These are phyloP conservation scores for Colletotrichum plurivorum DNA, from an alignment of 2,329 filamentous ascomycete genomes.

Conservation along the genomic window DNA sequence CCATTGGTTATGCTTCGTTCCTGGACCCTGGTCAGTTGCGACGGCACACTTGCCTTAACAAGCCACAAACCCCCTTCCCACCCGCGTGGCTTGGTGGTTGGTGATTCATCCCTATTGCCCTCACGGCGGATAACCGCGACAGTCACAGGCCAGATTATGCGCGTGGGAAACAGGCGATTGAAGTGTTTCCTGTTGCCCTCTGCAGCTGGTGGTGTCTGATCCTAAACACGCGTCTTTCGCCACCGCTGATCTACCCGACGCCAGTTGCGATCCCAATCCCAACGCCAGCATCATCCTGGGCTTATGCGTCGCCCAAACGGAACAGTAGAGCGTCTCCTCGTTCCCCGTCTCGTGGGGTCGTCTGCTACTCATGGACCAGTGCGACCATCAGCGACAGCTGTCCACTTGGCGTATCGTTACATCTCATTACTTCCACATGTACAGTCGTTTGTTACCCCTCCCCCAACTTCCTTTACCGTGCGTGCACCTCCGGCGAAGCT, in stretches of 20 bases:
- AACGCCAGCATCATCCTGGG: slow-evolving; percentile 14
- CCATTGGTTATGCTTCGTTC: slow-evolving; percentile 20
- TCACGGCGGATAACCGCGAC: not conserved
- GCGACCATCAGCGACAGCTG: not conserved
- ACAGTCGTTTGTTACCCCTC: not conserved
- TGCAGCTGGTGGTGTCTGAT: slow-evolving; percentile 17
- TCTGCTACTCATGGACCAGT: not conserved
- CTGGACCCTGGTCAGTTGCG: slow-evolving; percentile 1
- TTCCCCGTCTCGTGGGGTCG: not conserved
- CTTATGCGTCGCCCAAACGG: not conserved
- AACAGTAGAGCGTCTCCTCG: not conserved
- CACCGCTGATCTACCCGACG: slow-evolving; percentile 25
- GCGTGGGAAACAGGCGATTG: not conserved
- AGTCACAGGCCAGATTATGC: not conserved
- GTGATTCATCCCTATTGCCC: not conserved
- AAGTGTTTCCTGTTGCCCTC: not conserved
- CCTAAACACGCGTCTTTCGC: slow-evolving; percentile 31
- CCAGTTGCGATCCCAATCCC: slow-evolving; percentile 17
- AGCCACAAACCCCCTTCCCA: slow-evolving; percentile 35
- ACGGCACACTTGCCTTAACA: slow-evolving; percentile 32
- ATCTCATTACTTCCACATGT: slow-evolving; percentile 17
- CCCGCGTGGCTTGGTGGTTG: not conserved
- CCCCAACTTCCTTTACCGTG: not conserved
- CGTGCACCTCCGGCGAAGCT: not conserved
- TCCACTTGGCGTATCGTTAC: not conserved